These are phyloP conservation scores for Amylostereum chailletii DNA, from an alignment of 1,284 basidiomycete species.

Conservation along the genomic window DNA sequence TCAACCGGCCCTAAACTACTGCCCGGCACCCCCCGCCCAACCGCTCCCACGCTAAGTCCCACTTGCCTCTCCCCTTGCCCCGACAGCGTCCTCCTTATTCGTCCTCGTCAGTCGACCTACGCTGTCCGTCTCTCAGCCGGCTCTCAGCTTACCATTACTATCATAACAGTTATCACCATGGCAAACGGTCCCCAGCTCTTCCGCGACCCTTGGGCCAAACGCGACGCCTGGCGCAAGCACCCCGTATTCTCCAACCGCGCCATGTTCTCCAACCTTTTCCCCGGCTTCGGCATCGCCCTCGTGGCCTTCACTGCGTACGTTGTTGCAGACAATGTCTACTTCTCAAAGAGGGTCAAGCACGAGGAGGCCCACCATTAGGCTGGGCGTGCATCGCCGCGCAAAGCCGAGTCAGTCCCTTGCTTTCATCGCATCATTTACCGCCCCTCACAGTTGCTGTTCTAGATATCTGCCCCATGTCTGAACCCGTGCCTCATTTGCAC, in stretches of 20 bases:
- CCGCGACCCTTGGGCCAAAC: conserved; percentile 91
- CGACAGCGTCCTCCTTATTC: not conserved
- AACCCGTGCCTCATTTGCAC: too few relatives aligned
- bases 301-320: conserved; percentile 90
- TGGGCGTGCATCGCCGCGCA: not conserved
- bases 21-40: conserved; percentile 16
- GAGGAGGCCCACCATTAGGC: conserved; percentile 20
- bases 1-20: conserved; percentile 54
- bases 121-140: too few relatives aligned
- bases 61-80: conserved; percentile 4
- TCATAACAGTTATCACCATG: not conserved
- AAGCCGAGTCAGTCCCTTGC: not conserved
- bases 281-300: conserved; percentile 86
- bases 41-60: conserved; percentile 4
- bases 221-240: conserved; percentile 88
- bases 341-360: conserved; percentile 21
- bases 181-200: conserved; percentile 50
- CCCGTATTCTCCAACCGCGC: conserved; percentile 78
- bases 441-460: too few relatives aligned
- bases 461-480: too few relatives aligned
- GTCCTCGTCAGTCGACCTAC: too few relatives aligned
- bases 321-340: conserved; percentile 65
- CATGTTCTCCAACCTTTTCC: conserved; percentile 85
- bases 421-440: too few relatives aligned
- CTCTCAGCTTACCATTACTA: too few relatives aligned